These are phyloP conservation scores for Curvularia lunata DNA, from an alignment of 2,329 filamentous ascomycete genomes.

Conservation along the genomic window DNA sequence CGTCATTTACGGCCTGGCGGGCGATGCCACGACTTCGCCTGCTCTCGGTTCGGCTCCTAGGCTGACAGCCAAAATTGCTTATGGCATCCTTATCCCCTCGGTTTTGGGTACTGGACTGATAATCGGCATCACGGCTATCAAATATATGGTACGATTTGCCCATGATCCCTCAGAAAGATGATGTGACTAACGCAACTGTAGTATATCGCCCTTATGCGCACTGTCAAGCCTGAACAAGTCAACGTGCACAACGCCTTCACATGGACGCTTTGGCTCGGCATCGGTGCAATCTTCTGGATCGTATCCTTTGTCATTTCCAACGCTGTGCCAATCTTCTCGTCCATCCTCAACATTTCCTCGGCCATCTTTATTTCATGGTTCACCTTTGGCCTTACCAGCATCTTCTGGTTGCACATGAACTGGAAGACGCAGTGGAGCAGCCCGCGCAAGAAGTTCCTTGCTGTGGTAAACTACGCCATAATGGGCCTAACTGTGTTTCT, in stretches of 20 bases:
- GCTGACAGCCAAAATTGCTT: conserved; percentile 68
- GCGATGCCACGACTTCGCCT: conserved; percentile 66
- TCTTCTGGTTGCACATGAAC: conserved; percentile 58
- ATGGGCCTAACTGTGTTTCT: conserved; percentile 44
- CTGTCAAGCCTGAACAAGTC: conserved; percentile 30
- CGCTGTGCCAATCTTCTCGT: conserved; percentile 64
- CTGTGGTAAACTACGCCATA: conserved; percentile 53
- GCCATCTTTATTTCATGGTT: conserved; percentile 70
- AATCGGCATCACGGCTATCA: conserved; percentile 69
- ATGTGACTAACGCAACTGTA: conserved; percentile 33
- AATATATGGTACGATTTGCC: conserved; percentile 57
- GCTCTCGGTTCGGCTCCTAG: conserved; percentile 67
- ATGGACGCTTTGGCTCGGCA: conserved; percentile 69
- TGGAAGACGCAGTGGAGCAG: conserved; percentile 40
- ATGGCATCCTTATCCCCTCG: conserved; percentile 70
- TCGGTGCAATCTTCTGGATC: conserved; percentile 60
- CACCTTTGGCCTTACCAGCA: conserved; percentile 57
- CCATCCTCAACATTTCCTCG: conserved; percentile 65
- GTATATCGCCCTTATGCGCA: conserved; percentile 66
- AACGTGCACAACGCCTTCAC: conserved; percentile 57
- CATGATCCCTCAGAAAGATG: neutral
- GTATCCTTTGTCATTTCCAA: conserved; percentile 56
- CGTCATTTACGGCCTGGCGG: conserved; percentile 72
- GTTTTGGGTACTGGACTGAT: conserved; percentile 75
- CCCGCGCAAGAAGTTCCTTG: conserved; percentile 52